phyloP scores from a whole-genome alignment of 768 basidiomycete genomes.

The Tephrocybe sp. region DNA sequence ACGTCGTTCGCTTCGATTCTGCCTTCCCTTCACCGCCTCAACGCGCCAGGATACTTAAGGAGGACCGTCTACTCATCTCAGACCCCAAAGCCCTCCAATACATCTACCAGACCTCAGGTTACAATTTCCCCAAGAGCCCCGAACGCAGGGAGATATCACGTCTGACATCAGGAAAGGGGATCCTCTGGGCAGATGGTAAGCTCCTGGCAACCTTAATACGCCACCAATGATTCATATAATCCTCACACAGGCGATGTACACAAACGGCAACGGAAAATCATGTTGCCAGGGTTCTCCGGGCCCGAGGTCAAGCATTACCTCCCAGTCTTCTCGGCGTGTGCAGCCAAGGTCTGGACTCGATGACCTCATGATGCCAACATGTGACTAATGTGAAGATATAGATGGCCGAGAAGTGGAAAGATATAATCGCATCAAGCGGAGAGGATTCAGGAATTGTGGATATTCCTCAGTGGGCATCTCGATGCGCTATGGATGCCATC shows the following conservation, averaged over 20 bases:
- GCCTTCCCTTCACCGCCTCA: not conserved
- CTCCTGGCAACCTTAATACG: conserved; percentile 1
- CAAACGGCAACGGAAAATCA: conserved; percentile 45
- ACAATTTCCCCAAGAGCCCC: conserved; percentile 41
- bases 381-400: conserved; percentile 18
- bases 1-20: conserved; percentile 13
- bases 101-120: conserved; percentile 43
- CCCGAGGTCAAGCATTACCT: conserved; percentile 43
- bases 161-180: conserved; percentile 32
- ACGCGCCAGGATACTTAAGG: conserved; percentile 25
- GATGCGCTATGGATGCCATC: conserved; percentile 50
- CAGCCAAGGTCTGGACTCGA: conserved; percentile 26
- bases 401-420: conserved; percentile 41
- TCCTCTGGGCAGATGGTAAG: conserved; percentile 42
- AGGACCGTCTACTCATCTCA: conserved; percentile 42
- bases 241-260: conserved; percentile 34
- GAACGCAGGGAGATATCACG: conserved; percentile 37
- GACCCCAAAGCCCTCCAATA: conserved; percentile 51
- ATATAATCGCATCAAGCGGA: conserved; percentile 27
- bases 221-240: not conserved
- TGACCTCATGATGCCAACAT: conserved; percentile 7
- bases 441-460: conserved; percentile 32
- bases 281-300: conserved; percentile 47
- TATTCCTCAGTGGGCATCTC: conserved; percentile 38
- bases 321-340: conserved; percentile 38